phyloP scores from a whole-genome alignment of 2,329 filamentous ascomycete genomes.

The Magnaporthiopsis poae region DNA sequence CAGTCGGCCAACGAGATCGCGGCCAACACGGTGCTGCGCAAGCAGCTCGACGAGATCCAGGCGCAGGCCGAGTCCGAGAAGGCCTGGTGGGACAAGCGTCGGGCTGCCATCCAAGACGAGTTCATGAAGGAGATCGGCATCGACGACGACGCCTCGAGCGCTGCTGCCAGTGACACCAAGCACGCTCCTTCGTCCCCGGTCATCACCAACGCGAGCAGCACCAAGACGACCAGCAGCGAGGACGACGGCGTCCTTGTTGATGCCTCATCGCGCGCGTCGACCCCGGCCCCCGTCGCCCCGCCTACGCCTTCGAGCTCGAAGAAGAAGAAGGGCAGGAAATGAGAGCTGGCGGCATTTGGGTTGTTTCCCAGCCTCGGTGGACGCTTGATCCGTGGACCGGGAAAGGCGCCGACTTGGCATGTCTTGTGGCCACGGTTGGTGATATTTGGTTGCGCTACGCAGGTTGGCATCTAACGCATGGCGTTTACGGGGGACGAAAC shows the following conservation, averaged over 20 bases:
- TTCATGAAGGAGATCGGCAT: constrained; percentile 80
- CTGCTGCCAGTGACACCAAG: constrained; percentile 27
- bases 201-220: constrained; percentile 51
- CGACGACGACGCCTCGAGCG: constrained; percentile 35
- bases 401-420: background rate
- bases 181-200: constrained; percentile 29
- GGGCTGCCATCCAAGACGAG: constrained; percentile 59
- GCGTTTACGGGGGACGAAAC: background rate
- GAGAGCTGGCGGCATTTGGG: background rate
- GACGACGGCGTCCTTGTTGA: constrained; percentile 75
- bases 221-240: constrained; percentile 39
- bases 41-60: constrained; percentile 66
- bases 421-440: too few species aligned
- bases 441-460: background rate
- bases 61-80: constrained; percentile 63
- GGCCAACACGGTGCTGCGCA: constrained; percentile 68
- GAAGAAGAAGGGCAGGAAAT: constrained; percentile 60
- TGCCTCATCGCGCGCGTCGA: constrained; percentile 25
- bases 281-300: constrained; percentile 9
- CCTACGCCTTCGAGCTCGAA: constrained; percentile 33
- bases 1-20: constrained; percentile 95
- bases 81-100: constrained; percentile 85
- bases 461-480: background rate
- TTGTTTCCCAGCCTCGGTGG: background rate
- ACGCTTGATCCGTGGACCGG: too few species aligned